Evolutionary conservation across 306 rosid species (phyloP).

Genomic region (Vigna unguiculata): DNA sequence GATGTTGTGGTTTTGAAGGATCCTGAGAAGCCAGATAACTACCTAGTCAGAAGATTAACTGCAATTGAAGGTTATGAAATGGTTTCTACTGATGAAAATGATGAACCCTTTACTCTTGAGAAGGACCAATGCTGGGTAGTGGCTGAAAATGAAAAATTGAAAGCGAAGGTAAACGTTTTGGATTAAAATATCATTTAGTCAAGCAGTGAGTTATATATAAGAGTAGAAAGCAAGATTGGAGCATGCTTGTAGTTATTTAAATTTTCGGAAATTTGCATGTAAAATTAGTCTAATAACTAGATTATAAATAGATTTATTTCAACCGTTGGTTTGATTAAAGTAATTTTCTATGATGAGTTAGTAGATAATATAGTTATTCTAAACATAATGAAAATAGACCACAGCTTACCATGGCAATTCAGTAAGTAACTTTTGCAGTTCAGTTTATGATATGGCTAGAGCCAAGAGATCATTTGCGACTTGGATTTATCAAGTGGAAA

Average conservation of each 20-base stretch:
- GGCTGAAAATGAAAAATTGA: constrained; percentile 83
- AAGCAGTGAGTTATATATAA: constrained; percentile 23
- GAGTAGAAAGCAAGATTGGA: not conserved
- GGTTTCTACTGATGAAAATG: constrained; percentile 82
- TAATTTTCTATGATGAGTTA: constrained; percentile 1
- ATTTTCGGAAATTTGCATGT: constrained; percentile 28
- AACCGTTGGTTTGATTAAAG: constrained; percentile 18
- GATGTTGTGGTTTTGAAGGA: constrained; percentile 91
- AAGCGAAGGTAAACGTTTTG: constrained; percentile 69
- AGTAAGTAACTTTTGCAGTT: constrained; percentile 22
- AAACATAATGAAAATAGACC: not conserved
- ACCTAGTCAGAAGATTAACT: constrained; percentile 86
- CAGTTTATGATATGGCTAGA: constrained; percentile 15
- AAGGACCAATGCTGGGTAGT: constrained; percentile 91
- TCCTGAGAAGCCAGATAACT: constrained; percentile 70
- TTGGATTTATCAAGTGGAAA: constrained; percentile 10
- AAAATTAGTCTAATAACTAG: not conserved
- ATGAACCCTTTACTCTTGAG: constrained; percentile 81
- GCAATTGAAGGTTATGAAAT: constrained; percentile 93
- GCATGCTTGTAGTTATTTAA: not conserved
- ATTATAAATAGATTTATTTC: constrained; percentile 16
- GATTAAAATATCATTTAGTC: constrained; percentile 24
- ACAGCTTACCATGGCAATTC: constrained; percentile 4
- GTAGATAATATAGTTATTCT: not conserved
- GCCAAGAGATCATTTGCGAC: not conserved